phyloP scores from a whole-genome alignment of 2,329 filamentous ascomycete genomes.

The Neocucurbitaria cava region DNA sequence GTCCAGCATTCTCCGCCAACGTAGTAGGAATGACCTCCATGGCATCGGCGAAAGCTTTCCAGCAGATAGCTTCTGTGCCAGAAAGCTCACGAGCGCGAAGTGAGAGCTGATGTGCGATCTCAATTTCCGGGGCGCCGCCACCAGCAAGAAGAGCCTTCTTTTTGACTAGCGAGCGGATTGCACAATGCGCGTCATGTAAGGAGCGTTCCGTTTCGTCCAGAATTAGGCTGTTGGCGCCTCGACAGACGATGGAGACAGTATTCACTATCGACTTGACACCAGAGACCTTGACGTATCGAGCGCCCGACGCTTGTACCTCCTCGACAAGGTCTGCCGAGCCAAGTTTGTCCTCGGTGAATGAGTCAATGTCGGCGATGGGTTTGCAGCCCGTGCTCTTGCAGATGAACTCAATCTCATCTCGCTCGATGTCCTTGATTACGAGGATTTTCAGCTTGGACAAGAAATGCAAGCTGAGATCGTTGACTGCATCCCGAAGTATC shows the following conservation, averaged over 20 bases:
- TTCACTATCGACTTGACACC: conserved; percentile 83
- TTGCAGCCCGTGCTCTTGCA: conserved; percentile 99
- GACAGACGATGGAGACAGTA: conserved; percentile 93
- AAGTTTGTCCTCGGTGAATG: conserved; percentile 98
- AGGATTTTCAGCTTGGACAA: conserved; percentile 96
- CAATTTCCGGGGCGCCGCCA: conserved; percentile 94
- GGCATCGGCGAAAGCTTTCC: conserved; percentile 97
- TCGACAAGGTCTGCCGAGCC: conserved; percentile 92
- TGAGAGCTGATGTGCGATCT: conserved; percentile 86
- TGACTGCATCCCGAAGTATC: conserved; percentile 95
- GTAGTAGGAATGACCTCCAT: conserved; percentile 98
- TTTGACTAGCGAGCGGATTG: conserved; percentile 96
- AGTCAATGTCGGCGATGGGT: conserved; percentile 97
- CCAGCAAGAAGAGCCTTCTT: conserved; percentile 99
- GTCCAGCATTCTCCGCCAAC: conserved; percentile 92
- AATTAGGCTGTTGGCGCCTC: conserved; percentile 92
- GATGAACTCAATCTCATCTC: conserved; percentile 98
- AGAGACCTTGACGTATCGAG: conserved; percentile 92
- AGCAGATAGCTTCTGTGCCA: conserved; percentile 96
- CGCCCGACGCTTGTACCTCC: conserved; percentile 85
- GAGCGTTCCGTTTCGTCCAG: conserved; percentile 96
- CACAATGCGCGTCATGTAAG: conserved; percentile 95
- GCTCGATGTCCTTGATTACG: conserved; percentile 96
- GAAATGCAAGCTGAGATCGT: conserved; percentile 97
- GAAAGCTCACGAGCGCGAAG: conserved; percentile 82